Evolutionary conservation across 2,329 filamentous ascomycete species (phyloP).

Genomic region (Epichloe sp.): DNA sequence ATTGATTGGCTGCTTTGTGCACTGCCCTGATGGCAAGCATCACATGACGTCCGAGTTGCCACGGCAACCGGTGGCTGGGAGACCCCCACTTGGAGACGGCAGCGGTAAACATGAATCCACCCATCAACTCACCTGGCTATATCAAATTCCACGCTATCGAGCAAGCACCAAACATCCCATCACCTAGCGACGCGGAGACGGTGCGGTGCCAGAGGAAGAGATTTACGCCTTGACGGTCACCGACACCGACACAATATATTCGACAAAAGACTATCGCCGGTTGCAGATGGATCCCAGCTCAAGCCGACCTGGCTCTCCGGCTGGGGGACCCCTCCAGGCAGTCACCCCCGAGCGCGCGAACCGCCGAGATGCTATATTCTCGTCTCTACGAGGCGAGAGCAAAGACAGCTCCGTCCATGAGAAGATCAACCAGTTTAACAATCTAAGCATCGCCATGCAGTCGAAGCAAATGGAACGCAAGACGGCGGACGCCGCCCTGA

Average conservation of each 20-base stretch:
- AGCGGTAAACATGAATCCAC: conserved; percentile 9
- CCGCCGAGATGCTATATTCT: conserved; percentile 24
- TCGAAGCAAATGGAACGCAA: conserved; percentile 50
- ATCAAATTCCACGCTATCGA: neutral
- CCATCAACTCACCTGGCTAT: neutral
- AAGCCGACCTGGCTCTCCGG: conserved; percentile 39
- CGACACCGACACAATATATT: neutral
- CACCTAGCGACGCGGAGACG: neutral
- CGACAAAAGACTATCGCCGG: neutral
- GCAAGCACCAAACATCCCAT: neutral
- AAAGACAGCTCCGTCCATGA: conserved; percentile 51
- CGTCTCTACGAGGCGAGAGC: conserved; percentile 23
- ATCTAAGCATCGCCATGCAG: conserved; percentile 46
- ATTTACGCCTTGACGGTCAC: neutral
- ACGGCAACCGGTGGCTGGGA: conserved; percentile 1
- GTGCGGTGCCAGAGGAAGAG: neutral
- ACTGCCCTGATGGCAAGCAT: conserved; percentile 1
- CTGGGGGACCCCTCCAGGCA: conserved; percentile 42
- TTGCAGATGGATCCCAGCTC: conserved; percentile 28
- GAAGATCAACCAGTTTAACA: conserved; percentile 62
- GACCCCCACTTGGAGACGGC: neutral
- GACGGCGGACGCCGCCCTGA: conserved; percentile 51
- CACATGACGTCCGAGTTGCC: conserved; percentile 11
- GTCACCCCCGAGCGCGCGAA: conserved; percentile 54
- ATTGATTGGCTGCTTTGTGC: too few relatives aligned